A percentile compares a stretch with the other conserved stretches of the same genome.
Conservation (phyloP, 1,139 yeast species). For the Taphrina communis region DNA sequence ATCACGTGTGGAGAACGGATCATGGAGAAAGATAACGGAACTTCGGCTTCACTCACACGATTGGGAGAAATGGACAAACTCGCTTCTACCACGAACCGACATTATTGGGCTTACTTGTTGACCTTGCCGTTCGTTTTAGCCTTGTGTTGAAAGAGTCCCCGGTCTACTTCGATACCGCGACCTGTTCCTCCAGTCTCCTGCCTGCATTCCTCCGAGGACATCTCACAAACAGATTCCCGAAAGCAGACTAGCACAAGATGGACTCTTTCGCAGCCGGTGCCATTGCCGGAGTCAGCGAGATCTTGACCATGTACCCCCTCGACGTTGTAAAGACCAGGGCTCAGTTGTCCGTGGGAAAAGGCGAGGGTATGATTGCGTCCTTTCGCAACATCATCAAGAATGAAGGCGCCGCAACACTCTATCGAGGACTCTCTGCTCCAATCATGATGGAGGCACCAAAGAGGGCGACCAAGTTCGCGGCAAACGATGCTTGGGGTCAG, state of each 20-base stretch:
- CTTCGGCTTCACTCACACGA: constrained; percentile 6
- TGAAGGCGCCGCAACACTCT: constrained; percentile 63
- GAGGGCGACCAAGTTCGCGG: constrained; percentile 96
- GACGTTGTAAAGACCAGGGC: constrained; percentile 98
- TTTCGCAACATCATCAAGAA: constrained; percentile 77
- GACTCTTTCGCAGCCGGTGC: constrained; percentile 80
- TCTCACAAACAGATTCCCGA: not conserved
- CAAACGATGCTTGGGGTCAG: constrained; percentile 96
- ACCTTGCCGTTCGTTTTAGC: too few relatives aligned
- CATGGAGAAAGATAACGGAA: constrained; percentile 19
- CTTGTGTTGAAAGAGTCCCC: too few relatives aligned
- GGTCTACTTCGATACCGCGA: too few relatives aligned
- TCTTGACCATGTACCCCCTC: constrained; percentile 95
- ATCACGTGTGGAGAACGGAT: constrained; percentile 10
- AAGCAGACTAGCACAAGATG: constrained; percentile 14
- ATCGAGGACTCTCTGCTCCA: constrained; percentile 64
- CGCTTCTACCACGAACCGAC: too few relatives aligned
- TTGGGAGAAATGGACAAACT: not conserved
- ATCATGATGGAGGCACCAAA: constrained; percentile 99
- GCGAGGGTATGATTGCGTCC: constrained; percentile 74
- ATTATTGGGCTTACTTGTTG: too few relatives aligned
- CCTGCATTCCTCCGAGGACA: not conserved
- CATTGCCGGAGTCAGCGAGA: constrained; percentile 94
- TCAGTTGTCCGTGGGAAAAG: constrained; percentile 74
- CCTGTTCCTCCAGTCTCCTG: not conserved